Conservation (phyloP, 2,329 filamentous ascomycete species). For the Ambrosiella cleistominuta region DNA sequence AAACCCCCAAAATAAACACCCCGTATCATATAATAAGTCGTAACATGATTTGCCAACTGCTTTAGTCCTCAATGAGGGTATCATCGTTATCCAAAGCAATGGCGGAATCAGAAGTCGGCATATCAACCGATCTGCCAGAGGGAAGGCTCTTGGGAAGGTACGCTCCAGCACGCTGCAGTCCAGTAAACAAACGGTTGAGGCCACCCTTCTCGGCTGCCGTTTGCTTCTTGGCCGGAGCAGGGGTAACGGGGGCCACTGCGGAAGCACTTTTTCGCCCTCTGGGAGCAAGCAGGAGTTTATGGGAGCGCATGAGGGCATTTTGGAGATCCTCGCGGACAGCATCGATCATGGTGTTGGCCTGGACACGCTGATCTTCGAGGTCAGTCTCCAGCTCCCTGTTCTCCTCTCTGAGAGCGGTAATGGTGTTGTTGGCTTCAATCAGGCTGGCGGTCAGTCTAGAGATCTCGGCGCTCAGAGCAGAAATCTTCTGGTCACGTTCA, state of each 20-base stretch:
- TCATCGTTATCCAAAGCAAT: background rate
- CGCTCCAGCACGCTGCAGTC: background rate
- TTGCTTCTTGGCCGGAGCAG: background rate
- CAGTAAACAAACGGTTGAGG: background rate
- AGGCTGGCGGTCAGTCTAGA: constrained; percentile 5
- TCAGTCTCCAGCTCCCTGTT: background rate
- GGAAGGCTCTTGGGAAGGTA: background rate
- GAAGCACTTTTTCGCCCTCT: background rate
- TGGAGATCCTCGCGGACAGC: constrained; percentile 11
- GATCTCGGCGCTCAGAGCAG: constrained; percentile 4
- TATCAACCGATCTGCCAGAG: background rate
- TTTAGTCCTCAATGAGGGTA: background rate
- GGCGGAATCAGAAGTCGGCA: background rate
- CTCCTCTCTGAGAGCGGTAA: constrained; percentile 8
- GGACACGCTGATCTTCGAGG: constrained; percentile 9
- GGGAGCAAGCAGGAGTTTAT: constrained; percentile 5
- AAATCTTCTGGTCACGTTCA: constrained; percentile 5
- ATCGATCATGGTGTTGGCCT: constrained; percentile 9
- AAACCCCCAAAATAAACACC: background rate
- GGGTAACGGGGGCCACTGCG: background rate
- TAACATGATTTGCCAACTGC: background rate
- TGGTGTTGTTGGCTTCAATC: constrained; percentile 1
- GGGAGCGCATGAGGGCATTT: constrained; percentile 3
- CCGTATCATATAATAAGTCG: background rate
- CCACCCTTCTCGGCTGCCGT: background rate